These are phyloP conservation scores for Zymoseptoria brevis DNA, from an alignment of 2,329 filamentous ascomycete species.

Conservation along the genomic window DNA sequence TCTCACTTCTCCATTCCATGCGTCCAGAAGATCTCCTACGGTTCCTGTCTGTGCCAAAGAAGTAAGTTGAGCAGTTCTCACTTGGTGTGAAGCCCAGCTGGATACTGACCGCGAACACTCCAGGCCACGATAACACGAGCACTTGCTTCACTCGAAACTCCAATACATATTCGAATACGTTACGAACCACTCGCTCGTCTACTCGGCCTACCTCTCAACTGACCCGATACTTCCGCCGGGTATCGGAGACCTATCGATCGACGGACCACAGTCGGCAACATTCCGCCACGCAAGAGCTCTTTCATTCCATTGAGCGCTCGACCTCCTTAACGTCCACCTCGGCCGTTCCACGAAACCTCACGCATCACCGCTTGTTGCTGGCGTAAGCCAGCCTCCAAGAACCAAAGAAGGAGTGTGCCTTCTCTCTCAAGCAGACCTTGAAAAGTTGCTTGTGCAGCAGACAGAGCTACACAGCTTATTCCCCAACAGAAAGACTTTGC, in stretches of 20 bases:
- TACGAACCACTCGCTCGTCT: slow-evolving; percentile 43
- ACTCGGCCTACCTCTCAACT: slow-evolving; percentile 46
- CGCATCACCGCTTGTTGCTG: slow-evolving; percentile 58
- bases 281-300: slow-evolving; percentile 78
- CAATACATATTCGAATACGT: slow-evolving; percentile 21
- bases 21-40: slow-evolving; percentile 82
- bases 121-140: slow-evolving; percentile 62
- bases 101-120: slow-evolving; percentile 2
- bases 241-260: slow-evolving; percentile 75
- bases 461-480: slow-evolving; percentile 71
- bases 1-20: slow-evolving; percentile 53
- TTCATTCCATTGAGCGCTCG: slow-evolving; percentile 74
- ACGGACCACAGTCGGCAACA: slow-evolving; percentile 62
- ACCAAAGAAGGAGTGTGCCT: slow-evolving; percentile 67
- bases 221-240: slow-evolving; percentile 73
- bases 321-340: slow-evolving; percentile 79
- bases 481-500: neutral
- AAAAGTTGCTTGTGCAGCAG: slow-evolving; percentile 95
- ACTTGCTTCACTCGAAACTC: slow-evolving; percentile 30
- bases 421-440: slow-evolving; percentile 84
- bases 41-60: slow-evolving; percentile 89
- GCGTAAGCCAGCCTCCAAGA: slow-evolving; percentile 71
- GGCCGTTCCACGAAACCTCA: slow-evolving; percentile 47
- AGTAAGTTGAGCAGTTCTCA: slow-evolving; percentile 50
- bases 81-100: slow-evolving; percentile 4